Conservation (phyloP, 2,329 filamentous ascomycete species). For the Penicillium sclerotigenum region DNA sequence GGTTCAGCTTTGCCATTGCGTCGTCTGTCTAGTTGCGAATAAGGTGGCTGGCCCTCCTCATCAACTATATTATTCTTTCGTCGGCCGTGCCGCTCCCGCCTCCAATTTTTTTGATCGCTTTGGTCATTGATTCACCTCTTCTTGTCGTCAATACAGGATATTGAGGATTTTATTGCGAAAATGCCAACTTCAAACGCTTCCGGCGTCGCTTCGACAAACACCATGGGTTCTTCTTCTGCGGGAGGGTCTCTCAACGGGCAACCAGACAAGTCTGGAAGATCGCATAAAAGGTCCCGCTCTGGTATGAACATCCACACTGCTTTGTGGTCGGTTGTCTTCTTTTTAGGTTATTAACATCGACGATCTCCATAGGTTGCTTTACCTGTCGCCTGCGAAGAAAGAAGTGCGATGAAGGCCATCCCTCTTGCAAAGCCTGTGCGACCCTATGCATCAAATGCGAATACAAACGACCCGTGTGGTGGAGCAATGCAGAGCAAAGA, state of each 20-base stretch:
- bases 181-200: conserved; percentile 5
- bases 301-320: conserved; percentile 55
- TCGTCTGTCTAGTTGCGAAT: conserved; percentile 10
- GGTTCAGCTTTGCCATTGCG: conserved; percentile 41
- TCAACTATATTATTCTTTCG: conserved; percentile 14
- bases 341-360: not conserved
- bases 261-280: conserved; percentile 47
- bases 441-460: conserved; percentile 83
- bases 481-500: conserved; percentile 87
- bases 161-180: conserved; percentile 4
- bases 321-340: not conserved
- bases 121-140: conserved; percentile 3
- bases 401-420: conserved; percentile 67
- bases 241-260: not conserved
- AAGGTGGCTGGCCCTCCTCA: conserved; percentile 13
- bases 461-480: conserved; percentile 96
- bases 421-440: conserved; percentile 61
- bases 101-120: not conserved
- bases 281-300: conserved; percentile 91
- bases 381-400: conserved; percentile 66
- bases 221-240: not conserved
- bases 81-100: conserved; percentile 5
- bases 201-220: not conserved
- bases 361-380: conserved; percentile 55
- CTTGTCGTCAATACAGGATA: conserved; percentile 2